Percentiles rank a stretch among this genome's conserved stretches.
Evolutionary conservation across 345 rosid species (phyloP).

Genomic region (Syzygium aromaticum): DNA sequence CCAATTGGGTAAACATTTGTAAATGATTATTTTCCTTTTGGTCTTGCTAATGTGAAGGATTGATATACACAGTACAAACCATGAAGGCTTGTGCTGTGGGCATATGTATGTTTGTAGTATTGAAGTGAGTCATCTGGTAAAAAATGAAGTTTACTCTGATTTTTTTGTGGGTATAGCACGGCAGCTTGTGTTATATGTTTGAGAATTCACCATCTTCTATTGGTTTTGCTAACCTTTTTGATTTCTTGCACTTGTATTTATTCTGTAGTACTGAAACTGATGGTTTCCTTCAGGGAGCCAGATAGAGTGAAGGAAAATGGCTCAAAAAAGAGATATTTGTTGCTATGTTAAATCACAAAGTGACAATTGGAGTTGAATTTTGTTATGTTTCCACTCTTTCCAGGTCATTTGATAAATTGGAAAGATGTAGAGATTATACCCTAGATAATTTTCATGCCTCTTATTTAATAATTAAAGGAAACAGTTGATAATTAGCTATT

Average conservation of each 20-base stretch:
- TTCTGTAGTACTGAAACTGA: constrained; percentile 45
- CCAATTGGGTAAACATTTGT: not conserved
- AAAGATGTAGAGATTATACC: no score
- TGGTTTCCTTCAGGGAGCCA: constrained; percentile 55
- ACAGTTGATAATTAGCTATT: no score
- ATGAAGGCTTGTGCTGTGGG: not conserved
- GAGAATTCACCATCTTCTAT: not conserved
- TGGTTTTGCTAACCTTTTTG: not conserved
- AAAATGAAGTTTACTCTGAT: not conserved
- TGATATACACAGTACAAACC: not conserved
- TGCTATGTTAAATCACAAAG: not conserved
- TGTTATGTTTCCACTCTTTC: no score
- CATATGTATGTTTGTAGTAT: not conserved
- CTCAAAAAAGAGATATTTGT: constrained; percentile 68
- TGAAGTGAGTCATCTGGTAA: not conserved
- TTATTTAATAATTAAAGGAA: no score
- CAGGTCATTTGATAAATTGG: no score
- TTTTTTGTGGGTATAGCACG: not conserved
- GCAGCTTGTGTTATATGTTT: not conserved
- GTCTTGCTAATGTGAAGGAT: not conserved
- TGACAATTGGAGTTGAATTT: not conserved
- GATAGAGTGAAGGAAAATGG: constrained; percentile 62
- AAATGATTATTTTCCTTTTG: not conserved
- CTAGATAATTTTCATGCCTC: no score
- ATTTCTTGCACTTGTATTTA: not conserved